These are phyloP conservation scores for Globisporangium megalacanthum DNA, from an alignment of 352 stramenopile genomes.

Conservation along the genomic window DNA sequence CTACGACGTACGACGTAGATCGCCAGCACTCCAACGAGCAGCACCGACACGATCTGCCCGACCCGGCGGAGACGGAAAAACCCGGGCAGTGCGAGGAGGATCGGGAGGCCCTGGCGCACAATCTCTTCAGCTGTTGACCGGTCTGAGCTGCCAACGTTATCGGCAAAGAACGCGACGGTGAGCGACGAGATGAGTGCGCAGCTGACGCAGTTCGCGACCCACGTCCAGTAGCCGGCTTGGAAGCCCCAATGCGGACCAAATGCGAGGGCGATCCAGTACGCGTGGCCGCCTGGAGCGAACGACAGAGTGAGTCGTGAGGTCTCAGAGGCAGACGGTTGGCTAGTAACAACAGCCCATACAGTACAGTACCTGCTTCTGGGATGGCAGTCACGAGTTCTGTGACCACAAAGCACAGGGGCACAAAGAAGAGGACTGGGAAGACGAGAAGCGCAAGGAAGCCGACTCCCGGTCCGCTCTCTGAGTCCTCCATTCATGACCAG, in stretches of 20 bases:
- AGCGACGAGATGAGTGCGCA: conserved; percentile 65
- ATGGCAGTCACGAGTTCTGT: conserved; percentile 44
- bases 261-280: conserved; percentile 62
- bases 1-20: conserved; percentile 29
- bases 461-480: conserved; percentile 33
- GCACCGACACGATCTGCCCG: conserved; percentile 20
- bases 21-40: conserved; percentile 30
- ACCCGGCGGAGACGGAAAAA: conserved; percentile 42
- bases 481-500: background rate
- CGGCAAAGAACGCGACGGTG: conserved; percentile 23
- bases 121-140: conserved; percentile 35
- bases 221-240: conserved; percentile 78
- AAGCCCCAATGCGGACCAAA: conserved; percentile 69
- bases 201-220: conserved; percentile 75
- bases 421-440: conserved; percentile 41
- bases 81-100: conserved; percentile 40
- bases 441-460: conserved; percentile 28
- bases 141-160: conserved; percentile 8
- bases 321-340: background rate
- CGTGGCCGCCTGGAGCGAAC: conserved; percentile 29
- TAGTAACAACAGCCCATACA: background rate
- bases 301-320: background rate
- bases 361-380: conserved; percentile 19
- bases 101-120: conserved; percentile 35
- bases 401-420: conserved; percentile 41